Evolutionary conservation across 78 protist species (phyloP).

Genomic region (Parvularia atlantis): DNA sequence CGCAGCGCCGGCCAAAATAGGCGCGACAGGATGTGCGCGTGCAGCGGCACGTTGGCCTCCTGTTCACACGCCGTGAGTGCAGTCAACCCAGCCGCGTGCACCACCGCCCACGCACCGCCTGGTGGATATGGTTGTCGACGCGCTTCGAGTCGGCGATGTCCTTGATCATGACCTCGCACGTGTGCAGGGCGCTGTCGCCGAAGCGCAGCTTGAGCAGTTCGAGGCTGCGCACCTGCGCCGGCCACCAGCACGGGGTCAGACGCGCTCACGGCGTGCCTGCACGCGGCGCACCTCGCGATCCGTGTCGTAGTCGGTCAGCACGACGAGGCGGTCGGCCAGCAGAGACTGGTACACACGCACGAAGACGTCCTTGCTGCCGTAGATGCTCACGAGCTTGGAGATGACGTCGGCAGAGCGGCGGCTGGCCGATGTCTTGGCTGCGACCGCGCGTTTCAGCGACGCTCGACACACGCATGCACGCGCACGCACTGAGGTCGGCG

Average conservation of each 20-base stretch:
- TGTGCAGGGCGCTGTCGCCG: slow-evolving; percentile 53
- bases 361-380: slow-evolving; percentile 47
- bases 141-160: slow-evolving; percentile 70
- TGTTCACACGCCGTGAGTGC: too few species aligned
- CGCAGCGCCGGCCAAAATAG: too few species aligned
- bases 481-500: neutral
- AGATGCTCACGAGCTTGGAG: slow-evolving; percentile 41
- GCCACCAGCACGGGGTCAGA: neutral
- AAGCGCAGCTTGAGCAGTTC: slow-evolving; percentile 74
- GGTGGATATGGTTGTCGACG: too few species aligned
- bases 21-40: too few species aligned
- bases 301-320: slow-evolving; percentile 1
- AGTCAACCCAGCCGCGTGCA: too few species aligned
- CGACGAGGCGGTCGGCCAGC: slow-evolving; percentile 56
- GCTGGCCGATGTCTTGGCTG: neutral
- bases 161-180: slow-evolving; percentile 67
- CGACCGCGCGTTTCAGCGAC: too few species aligned
- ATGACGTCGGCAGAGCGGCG: slow-evolving; percentile 11
- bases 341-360: slow-evolving; percentile 49
- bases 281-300: slow-evolving; percentile 27
- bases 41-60: too few species aligned
- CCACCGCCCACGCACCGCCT: too few species aligned
- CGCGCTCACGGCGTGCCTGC: too few species aligned
- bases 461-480: neutral
- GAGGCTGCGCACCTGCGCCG: slow-evolving; percentile 27